phyloP scores from a whole-genome alignment of 768 basidiomycete genomes.

The Pisolithus tinctorius region DNA sequence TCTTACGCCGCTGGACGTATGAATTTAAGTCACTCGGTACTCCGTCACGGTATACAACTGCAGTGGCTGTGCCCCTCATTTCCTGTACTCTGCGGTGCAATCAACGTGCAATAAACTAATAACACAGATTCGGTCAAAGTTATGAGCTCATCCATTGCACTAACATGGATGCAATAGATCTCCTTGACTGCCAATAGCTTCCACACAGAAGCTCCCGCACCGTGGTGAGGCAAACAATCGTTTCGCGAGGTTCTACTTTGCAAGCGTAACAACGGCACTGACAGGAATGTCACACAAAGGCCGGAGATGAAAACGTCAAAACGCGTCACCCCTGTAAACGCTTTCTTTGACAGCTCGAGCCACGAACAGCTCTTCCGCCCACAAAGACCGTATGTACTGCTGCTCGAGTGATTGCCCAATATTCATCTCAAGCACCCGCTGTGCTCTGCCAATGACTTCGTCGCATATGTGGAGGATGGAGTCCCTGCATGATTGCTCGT shows the following conservation, averaged over 20 bases:
- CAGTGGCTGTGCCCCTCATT: no score
- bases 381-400: conserved; percentile 37
- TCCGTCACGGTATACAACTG: background rate
- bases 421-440: conserved; percentile 9
- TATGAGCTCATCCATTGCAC: no score
- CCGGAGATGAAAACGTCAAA: conserved; percentile 24
- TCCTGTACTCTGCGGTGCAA: no score
- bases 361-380: conserved; percentile 56
- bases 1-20: conserved; percentile 14
- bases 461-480: conserved; percentile 36
- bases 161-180: no score
- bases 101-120: no score
- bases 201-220: no score
- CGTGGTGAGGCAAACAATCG: no score
- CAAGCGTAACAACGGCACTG: background rate
- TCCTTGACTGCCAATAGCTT: no score
- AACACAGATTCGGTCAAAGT: no score
- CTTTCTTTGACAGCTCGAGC: conserved; percentile 41
- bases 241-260: no score
- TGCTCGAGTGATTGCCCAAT: background rate
- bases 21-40: background rate
- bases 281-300: background rate
- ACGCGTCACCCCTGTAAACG: conserved; percentile 40
- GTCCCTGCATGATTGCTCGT: conserved; percentile 42
- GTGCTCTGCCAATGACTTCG: conserved; percentile 29